A percentile compares a stretch with the other conserved stretches of the same genome.
Evolutionary conservation across 1,139 yeast species (phyloP).

Genomic region (Candida glucosophila): DNA sequence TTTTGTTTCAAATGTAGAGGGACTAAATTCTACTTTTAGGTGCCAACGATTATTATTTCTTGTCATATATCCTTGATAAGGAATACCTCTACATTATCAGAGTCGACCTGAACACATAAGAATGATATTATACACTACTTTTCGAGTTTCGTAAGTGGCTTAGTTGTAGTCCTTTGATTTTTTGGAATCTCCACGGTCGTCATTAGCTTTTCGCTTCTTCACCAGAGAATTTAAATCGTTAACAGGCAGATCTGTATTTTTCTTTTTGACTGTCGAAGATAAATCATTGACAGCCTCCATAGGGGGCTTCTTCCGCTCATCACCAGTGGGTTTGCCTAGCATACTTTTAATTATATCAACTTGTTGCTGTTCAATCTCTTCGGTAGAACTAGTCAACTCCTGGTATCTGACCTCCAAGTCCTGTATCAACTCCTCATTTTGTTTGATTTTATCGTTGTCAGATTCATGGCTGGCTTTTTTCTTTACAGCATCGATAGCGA

Average conservation of each 20-base stretch:
- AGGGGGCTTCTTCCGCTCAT: constrained; percentile 4
- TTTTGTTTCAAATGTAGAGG: too few relatives aligned
- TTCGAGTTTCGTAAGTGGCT: too few relatives aligned
- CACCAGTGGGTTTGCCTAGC: too few relatives aligned
- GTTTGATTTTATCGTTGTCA: constrained; percentile 25
- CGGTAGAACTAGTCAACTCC: constrained; percentile 47
- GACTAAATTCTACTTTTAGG: too few relatives aligned
- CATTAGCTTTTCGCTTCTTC: constrained; percentile 20
- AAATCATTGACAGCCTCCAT: constrained; percentile 6
- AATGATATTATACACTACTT: too few relatives aligned
- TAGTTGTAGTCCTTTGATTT: too few relatives aligned
- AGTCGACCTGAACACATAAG: too few relatives aligned
- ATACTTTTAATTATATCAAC: constrained; percentile 54
- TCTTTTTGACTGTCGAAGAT: constrained; percentile 9
- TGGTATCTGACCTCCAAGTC: constrained; percentile 45
- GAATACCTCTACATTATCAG: too few relatives aligned
- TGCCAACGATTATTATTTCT: too few relatives aligned
- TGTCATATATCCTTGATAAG: too few relatives aligned
- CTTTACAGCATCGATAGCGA: constrained; percentile 56
- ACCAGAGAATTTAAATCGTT: constrained; percentile 29
- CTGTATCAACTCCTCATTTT: constrained; percentile 42
- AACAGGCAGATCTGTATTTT: constrained; percentile 11
- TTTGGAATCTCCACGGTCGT: too few relatives aligned
- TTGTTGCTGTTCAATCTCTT: constrained; percentile 46
- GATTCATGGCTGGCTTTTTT: constrained; percentile 22